Conservation (phyloP, 2,329 filamentous ascomycete genomes). For the Cordyceps tenuipes region DNA sequence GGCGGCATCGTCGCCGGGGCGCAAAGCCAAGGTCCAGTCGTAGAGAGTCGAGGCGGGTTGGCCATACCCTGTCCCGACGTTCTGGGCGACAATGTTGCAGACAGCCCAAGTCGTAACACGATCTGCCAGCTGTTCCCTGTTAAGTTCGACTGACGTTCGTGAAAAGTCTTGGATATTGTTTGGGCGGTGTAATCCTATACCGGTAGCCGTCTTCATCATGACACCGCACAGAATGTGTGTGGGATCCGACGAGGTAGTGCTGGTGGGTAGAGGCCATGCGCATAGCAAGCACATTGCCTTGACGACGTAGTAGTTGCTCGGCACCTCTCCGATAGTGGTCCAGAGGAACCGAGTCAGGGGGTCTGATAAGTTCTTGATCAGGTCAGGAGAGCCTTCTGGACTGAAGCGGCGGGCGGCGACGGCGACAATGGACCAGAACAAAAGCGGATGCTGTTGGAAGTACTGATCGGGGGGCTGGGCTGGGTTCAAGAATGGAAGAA, state of each 20-base stretch:
- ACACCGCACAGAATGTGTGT: conserved; percentile 75
- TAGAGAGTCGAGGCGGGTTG: conserved; percentile 72
- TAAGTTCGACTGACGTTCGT: conserved; percentile 62
- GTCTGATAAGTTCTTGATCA: conserved; percentile 60
- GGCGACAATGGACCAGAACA: conserved; percentile 79
- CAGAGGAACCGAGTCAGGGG: conserved; percentile 65
- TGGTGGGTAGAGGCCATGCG: conserved; percentile 77
- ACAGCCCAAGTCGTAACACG: conserved; percentile 75
- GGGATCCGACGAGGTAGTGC: conserved; percentile 69
- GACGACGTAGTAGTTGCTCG: conserved; percentile 71
- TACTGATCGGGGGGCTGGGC: conserved; percentile 62
- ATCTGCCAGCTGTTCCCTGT: conserved; percentile 71
- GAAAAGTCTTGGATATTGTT: conserved; percentile 80
- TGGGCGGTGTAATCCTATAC: conserved; percentile 72
- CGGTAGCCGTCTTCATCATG: conserved; percentile 82
- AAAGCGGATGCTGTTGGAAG: conserved; percentile 65
- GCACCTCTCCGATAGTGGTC: conserved; percentile 68
- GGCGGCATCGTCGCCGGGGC: conserved; percentile 51
- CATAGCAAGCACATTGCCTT: conserved; percentile 74
- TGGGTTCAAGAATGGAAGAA: conserved; percentile 65
- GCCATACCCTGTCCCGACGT: conserved; percentile 74
- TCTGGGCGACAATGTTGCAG: conserved; percentile 76
- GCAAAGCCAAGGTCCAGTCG: conserved; percentile 61
- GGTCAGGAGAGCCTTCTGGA: conserved; percentile 43
- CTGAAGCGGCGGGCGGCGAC: conserved; percentile 66